phyloP scores from a whole-genome alignment of 768 basidiomycete species.

The Hygrophorus pudorinus region DNA sequence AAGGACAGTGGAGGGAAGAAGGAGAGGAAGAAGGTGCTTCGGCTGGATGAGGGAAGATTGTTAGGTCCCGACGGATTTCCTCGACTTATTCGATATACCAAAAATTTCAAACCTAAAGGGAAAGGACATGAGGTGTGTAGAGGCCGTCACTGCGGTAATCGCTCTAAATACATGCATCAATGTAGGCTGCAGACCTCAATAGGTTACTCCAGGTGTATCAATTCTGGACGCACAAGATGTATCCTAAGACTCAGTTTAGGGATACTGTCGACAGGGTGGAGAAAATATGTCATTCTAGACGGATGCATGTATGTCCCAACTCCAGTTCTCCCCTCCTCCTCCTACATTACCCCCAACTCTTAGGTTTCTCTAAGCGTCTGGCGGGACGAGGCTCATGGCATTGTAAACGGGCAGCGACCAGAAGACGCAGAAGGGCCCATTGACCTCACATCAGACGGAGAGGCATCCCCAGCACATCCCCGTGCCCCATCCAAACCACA shows the following conservation, averaged over 20 bases:
- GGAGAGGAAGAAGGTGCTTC: slow-evolving; percentile 40
- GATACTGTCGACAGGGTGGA: slow-evolving; percentile 85
- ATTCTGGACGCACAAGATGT: slow-evolving; percentile 91
- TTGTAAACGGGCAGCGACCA: slow-evolving; percentile 8
- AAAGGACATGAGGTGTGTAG: slow-evolving; percentile 82
- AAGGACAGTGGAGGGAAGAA: slow-evolving; percentile 24
- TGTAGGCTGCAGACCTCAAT: slow-evolving; percentile 70
- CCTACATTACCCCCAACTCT: slow-evolving; percentile 5
- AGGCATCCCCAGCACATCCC: slow-evolving; percentile 10
- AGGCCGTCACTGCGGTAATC: background rate
- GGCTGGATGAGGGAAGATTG: slow-evolving; percentile 69
- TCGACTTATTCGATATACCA: slow-evolving; percentile 62
- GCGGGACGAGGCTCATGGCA: slow-evolving; percentile 54
- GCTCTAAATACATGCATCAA: background rate
- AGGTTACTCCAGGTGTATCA: slow-evolving; percentile 79
- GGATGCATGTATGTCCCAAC: slow-evolving; percentile 62
- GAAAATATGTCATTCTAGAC: slow-evolving; percentile 75
- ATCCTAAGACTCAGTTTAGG: slow-evolving; percentile 78
- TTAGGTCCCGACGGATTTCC: slow-evolving; percentile 73
- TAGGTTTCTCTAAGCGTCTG: slow-evolving; percentile 69
- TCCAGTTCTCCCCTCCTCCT: background rate
- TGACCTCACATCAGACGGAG: slow-evolving; percentile 19
- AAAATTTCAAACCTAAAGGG: slow-evolving; percentile 71
- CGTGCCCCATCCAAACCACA: slow-evolving; percentile 8
- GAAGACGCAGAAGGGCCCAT: slow-evolving; percentile 10